These are phyloP conservation scores for Fusarium begoniae DNA, from an alignment of 2,329 filamentous ascomycete species.

Conservation along the genomic window DNA sequence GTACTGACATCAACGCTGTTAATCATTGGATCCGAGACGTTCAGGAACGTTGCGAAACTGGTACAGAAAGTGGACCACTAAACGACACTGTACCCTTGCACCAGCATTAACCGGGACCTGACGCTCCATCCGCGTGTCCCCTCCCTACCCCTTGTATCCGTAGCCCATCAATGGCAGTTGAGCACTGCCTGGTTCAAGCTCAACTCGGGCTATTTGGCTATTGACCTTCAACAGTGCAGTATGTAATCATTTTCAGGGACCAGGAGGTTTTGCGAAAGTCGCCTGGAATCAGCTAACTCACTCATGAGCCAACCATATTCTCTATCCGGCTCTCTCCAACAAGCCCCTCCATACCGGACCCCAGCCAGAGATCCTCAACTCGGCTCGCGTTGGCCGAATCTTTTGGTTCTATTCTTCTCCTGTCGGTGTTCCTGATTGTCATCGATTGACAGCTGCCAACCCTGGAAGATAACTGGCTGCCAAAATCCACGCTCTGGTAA, in stretches of 20 bases:
- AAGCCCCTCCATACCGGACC: conserved; percentile 15
- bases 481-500: neutral
- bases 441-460: neutral
- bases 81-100: conserved; percentile 11
- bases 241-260: conserved; percentile 9
- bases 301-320: conserved; percentile 21
- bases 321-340: neutral
- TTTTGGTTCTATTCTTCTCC: conserved; percentile 8
- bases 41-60: conserved; percentile 28
- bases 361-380: conserved; percentile 16
- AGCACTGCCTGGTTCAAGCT: conserved; percentile 6
- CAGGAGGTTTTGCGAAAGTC: conserved; percentile 16
- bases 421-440: conserved; percentile 14
- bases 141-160: neutral
- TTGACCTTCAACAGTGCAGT: neutral
- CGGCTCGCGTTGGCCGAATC: conserved; percentile 9
- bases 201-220: neutral
- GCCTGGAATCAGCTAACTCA: conserved; percentile 1
- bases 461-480: conserved; percentile 19
- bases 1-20: conserved; percentile 16
- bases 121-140: conserved; percentile 19
- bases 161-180: neutral
- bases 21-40: conserved; percentile 20
- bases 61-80: conserved; percentile 7
- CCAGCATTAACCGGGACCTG: conserved; percentile 14